Evolutionary conservation across 2,329 filamentous ascomycete genomes (phyloP).

Genomic region (Talaromyces sp.): DNA sequence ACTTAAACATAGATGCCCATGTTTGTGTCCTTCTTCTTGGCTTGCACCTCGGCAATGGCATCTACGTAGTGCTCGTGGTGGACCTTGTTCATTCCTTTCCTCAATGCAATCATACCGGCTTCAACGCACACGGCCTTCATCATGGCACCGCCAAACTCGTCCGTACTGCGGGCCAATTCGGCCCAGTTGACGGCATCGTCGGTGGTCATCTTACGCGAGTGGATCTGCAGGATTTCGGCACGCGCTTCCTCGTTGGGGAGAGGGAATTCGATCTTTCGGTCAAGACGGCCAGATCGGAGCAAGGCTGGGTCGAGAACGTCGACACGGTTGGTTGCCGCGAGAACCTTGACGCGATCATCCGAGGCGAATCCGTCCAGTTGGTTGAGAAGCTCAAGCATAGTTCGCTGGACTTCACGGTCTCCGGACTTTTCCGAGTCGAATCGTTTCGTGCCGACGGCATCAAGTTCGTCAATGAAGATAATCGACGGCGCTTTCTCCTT

Average conservation of each 20-base stretch:
- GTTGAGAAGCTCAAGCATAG: constrained; percentile 97
- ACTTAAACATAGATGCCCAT: constrained; percentile 41
- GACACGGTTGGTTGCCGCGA: constrained; percentile 90
- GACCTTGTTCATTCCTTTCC: constrained; percentile 93
- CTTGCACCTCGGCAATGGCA: constrained; percentile 86
- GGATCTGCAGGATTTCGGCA: constrained; percentile 94
- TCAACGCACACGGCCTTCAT: constrained; percentile 98
- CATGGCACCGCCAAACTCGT: constrained; percentile 97
- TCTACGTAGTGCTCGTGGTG: constrained; percentile 98
- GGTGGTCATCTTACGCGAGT: constrained; percentile 97
- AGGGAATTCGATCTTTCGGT: constrained; percentile 97
- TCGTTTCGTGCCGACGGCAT: constrained; percentile 97
- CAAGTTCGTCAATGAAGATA: constrained; percentile 98
- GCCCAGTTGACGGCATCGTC: constrained; percentile 92
- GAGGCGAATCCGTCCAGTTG: constrained; percentile 97
- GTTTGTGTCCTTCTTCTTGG: constrained; percentile 79
- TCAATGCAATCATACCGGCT: constrained; percentile 96
- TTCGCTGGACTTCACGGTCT: constrained; percentile 95
- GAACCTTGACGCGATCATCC: constrained; percentile 92
- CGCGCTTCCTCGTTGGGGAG: constrained; percentile 96
- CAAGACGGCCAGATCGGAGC: constrained; percentile 83
- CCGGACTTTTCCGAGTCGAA: constrained; percentile 98
- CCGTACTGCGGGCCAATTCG: constrained; percentile 90
- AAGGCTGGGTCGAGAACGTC: constrained; percentile 90
- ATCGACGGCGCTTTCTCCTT: constrained; percentile 99